Conservation (phyloP, 208 protist genomes). For the Acanthamoeba healyi region DNA sequence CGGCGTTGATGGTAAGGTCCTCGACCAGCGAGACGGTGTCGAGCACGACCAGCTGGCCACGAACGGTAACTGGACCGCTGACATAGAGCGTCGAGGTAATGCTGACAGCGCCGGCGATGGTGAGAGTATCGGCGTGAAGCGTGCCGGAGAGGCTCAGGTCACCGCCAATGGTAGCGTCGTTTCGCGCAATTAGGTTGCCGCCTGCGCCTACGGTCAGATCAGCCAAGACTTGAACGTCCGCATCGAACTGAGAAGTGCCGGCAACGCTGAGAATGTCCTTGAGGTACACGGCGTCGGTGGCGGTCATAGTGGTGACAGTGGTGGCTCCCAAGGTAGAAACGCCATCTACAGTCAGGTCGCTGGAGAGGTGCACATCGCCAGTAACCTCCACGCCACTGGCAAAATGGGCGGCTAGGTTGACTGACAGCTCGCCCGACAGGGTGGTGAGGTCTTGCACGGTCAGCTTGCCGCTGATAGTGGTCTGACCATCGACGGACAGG, state of each 20-base stretch:
- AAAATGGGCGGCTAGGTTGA: not conserved
- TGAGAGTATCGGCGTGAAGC: too few species aligned
- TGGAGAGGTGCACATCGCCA: not conserved
- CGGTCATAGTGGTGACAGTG: not conserved
- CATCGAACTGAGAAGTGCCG: not conserved
- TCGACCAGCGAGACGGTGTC: not conserved
- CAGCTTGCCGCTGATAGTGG: not conserved
- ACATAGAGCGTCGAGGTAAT: not conserved
- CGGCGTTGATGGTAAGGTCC: constrained; percentile 20
- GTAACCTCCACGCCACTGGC: not conserved
- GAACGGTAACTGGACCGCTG: not conserved
- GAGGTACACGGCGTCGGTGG: not conserved
- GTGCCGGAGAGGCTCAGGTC: too few species aligned
- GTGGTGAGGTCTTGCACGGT: not conserved
- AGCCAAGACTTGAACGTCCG: not conserved
- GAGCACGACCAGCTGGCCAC: not conserved
- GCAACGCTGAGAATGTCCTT: not conserved
- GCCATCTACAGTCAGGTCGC: not conserved
- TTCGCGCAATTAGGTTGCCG: not conserved
- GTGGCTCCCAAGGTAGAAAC: not conserved
- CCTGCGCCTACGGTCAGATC: not conserved
- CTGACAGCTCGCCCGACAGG: not conserved
- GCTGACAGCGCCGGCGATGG: not conserved
- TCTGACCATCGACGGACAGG: not conserved
- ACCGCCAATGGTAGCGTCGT: not conserved